Evolutionary conservation across 1,139 yeast species (phyloP), one percentile per base, ranked within the genome.

Genomic region (Saccharomyces hybrid): DNA sequence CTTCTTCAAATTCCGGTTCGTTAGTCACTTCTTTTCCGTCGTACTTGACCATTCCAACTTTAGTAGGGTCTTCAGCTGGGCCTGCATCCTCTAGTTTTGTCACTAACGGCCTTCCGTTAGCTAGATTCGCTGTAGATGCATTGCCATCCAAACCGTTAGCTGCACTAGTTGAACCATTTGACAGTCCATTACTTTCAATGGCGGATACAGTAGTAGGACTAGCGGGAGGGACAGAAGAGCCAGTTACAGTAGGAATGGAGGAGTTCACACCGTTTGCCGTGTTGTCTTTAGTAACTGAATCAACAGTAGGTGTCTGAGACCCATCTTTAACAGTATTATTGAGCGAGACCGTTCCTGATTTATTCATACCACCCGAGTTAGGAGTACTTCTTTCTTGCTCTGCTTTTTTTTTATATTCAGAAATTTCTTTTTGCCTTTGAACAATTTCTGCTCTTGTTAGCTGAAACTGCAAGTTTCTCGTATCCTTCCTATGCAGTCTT

Each of bases 401-500:
- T 54, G 59, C 68, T 57, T 59, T 68, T 66, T 58, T 69, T 65
- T 62, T 71, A 65, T 60, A 68, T 62, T 61, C 72, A 56, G 61
- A 61, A 55, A 74, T 72, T 56, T 73, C 76, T 63, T 65, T 74
- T 70, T 66, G 77, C 65, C 71, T 75, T 58, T 77, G 81, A 50
- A 80, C 86, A 60, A 78, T 77, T 74, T 82, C 70, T 76, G 80
- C 69, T 73, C 80, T 64, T 74, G 91, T 85, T 61, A 88, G 73
- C 70, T 88, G 96, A 65, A 87, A 88, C 67, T 88, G 96, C 68
- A 91, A 76, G 66, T 88, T 88, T 62, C 90, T 80, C 1, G 98
- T 96, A 69, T 91, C 98, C 67, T 91, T 90, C 62, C 98, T 79
- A 69, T 90, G 96, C 64, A 91, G 75, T 61, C 96, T 76, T 16